Conservation (phyloP, 805 yeast genomes). For the Metschnikowia baotianmanensis region DNA sequence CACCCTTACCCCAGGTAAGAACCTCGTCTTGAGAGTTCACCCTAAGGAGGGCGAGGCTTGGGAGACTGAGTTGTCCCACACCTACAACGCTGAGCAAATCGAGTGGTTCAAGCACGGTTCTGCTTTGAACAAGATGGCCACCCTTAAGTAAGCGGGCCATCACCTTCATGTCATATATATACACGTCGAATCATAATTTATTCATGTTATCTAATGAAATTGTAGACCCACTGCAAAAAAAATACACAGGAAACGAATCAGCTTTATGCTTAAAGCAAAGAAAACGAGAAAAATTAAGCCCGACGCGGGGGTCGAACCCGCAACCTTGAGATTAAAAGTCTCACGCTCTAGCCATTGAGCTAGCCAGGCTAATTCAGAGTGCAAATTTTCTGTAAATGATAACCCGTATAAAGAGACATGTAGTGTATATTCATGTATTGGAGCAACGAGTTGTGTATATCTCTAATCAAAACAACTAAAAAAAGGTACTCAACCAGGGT, state of each 20-base stretch:
- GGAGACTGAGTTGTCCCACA: slow-evolving; percentile 91
- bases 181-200: slow-evolving; percentile 11
- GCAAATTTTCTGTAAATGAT: background rate
- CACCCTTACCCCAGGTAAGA: slow-evolving; percentile 90
- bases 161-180: slow-evolving; percentile 8
- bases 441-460: too few species aligned
- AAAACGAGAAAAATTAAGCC: slow-evolving; percentile 14
- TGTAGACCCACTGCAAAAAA: background rate
- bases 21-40: slow-evolving; percentile 72
- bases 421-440: too few species aligned
- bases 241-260: background rate
- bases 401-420: too few species aligned
- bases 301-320: slow-evolving; percentile 29
- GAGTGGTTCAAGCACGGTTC: slow-evolving; percentile 99
- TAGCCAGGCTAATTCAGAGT: slow-evolving; percentile 27
- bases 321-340: slow-evolving; percentile 26
- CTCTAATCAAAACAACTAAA: too few species aligned
- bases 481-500: too few species aligned
- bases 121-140: slow-evolving; percentile 94
- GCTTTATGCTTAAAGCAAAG: background rate
- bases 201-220: slow-evolving; percentile 5
- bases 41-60: slow-evolving; percentile 77
- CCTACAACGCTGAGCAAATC: slow-evolving; percentile 94
- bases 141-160: slow-evolving; percentile 17
- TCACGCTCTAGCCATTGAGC: slow-evolving; percentile 27